phyloP scores from a whole-genome alignment of 2,329 filamentous ascomycete species.

The Niveomyces coronatus region DNA sequence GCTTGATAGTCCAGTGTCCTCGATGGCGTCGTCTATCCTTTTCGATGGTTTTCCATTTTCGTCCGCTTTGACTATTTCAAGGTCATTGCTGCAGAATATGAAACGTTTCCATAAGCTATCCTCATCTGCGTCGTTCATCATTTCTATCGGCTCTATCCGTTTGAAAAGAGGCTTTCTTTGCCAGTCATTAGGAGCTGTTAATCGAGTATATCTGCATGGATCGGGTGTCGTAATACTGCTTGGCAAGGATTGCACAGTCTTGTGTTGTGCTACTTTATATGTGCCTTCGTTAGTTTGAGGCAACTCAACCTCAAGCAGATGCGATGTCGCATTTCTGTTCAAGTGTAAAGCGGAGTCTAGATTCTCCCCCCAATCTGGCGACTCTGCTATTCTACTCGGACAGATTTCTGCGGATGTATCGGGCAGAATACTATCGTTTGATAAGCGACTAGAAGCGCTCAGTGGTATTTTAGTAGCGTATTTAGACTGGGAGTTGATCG shows the following conservation, averaged over 20 bases:
- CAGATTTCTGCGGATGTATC: background rate
- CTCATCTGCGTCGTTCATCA: background rate
- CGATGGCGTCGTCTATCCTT: too few species aligned
- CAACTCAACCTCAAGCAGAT: too few species aligned
- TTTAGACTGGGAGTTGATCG: background rate
- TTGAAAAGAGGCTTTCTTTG: background rate
- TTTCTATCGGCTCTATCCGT: background rate
- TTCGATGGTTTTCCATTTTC: background rate
- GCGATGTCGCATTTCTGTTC: too few species aligned
- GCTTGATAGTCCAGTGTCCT: too few species aligned
- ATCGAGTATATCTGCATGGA: background rate
- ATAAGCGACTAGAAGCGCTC: background rate
- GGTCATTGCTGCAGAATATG: background rate
- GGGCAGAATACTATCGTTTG: background rate
- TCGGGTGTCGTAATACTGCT: slow-evolving; percentile 3
- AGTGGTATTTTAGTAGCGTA: too few species aligned
- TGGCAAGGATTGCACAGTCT: background rate
- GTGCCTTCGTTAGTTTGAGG: background rate
- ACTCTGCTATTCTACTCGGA: background rate
- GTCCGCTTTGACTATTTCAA: background rate
- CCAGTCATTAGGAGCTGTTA: background rate
- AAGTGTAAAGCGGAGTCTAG: too few species aligned
- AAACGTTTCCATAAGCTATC: slow-evolving; percentile 5
- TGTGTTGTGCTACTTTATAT: background rate
- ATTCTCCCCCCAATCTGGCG: background rate